Percentiles rank a stretch among this genome's conserved stretches.
Conservation (phyloP, 1,284 basidiomycete species). For the Rhizoctonia solani region DNA sequence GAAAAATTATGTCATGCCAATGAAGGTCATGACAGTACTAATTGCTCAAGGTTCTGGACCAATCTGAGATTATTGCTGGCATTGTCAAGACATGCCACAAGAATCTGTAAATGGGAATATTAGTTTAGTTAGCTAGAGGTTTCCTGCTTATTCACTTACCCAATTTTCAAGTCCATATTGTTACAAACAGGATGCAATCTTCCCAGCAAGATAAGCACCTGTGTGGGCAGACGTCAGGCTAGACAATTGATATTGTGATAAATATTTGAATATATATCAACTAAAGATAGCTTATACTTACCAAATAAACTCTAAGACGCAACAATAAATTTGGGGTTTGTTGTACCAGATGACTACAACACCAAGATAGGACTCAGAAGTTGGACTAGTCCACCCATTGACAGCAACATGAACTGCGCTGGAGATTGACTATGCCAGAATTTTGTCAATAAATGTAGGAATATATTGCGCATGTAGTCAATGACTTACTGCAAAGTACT, state of each 20-base stretch:
- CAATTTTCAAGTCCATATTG: slow-evolving; percentile 42
- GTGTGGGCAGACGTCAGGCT: slow-evolving; percentile 44
- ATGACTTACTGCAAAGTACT: slow-evolving; percentile 43
- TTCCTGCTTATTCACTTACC: slow-evolving; percentile 38
- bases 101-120: slow-evolving; percentile 19
- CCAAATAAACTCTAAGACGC: slow-evolving; percentile 46
- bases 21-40: too few relatives aligned
- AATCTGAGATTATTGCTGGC: slow-evolving; percentile 41
- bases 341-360: slow-evolving; percentile 45
- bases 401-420: slow-evolving; percentile 43
- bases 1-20: too few relatives aligned
- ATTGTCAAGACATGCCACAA: slow-evolving; percentile 42
- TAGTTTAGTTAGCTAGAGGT: neutral
- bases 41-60: slow-evolving; percentile 35
- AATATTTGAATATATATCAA: neutral
- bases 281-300: slow-evolving; percentile 34
- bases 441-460: neutral
- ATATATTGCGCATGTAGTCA: neutral
- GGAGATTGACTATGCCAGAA: slow-evolving; percentile 36
- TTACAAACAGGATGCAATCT: slow-evolving; percentile 41
- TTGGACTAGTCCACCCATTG: slow-evolving; percentile 47
- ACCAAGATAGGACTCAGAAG: slow-evolving; percentile 44
- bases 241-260: neutral
- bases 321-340: slow-evolving; percentile 41
- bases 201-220: slow-evolving; percentile 44